Percentiles rank a stretch among this genome's conserved stretches.
Evolutionary conservation across 805 yeast genomes (phyloP).

Genomic region (Saccharomycopsis olivae): DNA sequence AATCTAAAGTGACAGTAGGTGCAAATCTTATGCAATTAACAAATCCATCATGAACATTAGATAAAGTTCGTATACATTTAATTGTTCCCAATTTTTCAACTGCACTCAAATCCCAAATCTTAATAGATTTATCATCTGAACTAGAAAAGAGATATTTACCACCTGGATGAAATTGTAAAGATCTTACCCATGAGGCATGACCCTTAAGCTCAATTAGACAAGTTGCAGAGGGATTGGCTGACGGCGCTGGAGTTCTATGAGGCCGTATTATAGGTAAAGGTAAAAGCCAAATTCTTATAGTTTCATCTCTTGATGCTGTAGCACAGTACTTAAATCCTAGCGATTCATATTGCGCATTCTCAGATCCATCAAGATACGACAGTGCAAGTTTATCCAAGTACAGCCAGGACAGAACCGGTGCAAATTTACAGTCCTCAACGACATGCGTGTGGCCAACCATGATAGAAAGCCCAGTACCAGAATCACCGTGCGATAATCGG

Average conservation of each 20-base stretch:
- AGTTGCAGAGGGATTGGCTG: conserved; percentile 50
- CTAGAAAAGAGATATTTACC: conserved; percentile 61
- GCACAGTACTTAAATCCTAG: conserved; percentile 65
- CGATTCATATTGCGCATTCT: conserved; percentile 21
- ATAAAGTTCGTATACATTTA: conserved; percentile 39
- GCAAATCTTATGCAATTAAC: conserved; percentile 55
- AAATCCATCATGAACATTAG: conserved; percentile 64
- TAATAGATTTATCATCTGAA: conserved; percentile 69
- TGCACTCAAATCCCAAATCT: conserved; percentile 62
- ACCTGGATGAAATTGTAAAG: conserved; percentile 60
- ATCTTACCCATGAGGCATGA: conserved; percentile 81
- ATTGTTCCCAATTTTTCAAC: conserved; percentile 26
- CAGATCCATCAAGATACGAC: conserved; percentile 21
- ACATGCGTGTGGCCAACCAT: conserved; percentile 78
- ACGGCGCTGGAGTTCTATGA: conserved; percentile 46
- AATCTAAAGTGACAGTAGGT: conserved; percentile 25
- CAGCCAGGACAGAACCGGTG: conserved; percentile 42
- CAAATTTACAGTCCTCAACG: conserved; percentile 58
- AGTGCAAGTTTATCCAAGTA: conserved; percentile 35
- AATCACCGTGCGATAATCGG: conserved; percentile 51
- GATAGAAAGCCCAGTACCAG: conserved; percentile 58
- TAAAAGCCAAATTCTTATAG: conserved; percentile 66
- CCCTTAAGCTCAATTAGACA: conserved; percentile 51
- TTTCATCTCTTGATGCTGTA: conserved; percentile 73
- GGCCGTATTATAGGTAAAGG: conserved; percentile 53